phyloP scores from a whole-genome alignment of 31 red algal genomes.

The Porphyra umbilicalis region DNA sequence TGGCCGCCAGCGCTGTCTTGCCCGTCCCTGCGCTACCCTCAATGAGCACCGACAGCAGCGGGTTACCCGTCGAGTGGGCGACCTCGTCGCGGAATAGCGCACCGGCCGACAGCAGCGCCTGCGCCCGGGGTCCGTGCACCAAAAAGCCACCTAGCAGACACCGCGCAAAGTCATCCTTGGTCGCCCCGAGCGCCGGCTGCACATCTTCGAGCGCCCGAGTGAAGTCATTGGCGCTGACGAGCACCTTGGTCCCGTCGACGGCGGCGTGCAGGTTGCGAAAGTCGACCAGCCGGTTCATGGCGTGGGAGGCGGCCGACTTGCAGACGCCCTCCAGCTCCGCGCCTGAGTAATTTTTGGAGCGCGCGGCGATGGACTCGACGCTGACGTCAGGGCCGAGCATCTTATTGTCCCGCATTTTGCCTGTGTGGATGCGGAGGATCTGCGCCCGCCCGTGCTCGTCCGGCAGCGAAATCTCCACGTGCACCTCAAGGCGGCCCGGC shows the following conservation, averaged over 20 bases:
- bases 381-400: constrained; percentile 73
- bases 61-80: constrained; percentile 61
- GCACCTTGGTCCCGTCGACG: constrained; percentile 64
- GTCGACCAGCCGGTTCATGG: constrained; percentile 93
- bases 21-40: constrained; percentile 90
- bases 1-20: constrained; percentile 93
- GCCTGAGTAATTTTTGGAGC: constrained; percentile 97
- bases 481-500: constrained; percentile 96
- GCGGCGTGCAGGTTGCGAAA: constrained; percentile 82
- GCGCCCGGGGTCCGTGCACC: constrained; percentile 62
- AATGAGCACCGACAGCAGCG: constrained; percentile 90
- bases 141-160: constrained; percentile 95
- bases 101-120: constrained; percentile 57
- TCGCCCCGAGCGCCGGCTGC: constrained; percentile 89
- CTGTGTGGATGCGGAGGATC: constrained; percentile 96
- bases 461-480: constrained; percentile 97
- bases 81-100: constrained; percentile 89
- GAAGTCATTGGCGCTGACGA: constrained; percentile 92
- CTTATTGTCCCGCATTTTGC: constrained; percentile 84
- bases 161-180: constrained; percentile 83
- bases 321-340: constrained; percentile 98
- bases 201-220: constrained; percentile 79
- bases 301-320: constrained; percentile 97
- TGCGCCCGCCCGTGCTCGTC: constrained; percentile 93
- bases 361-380: constrained; percentile 68